Evolutionary conservation across 305 asterid species (phyloP).

Genomic region (Caryopteris hybrid): DNA sequence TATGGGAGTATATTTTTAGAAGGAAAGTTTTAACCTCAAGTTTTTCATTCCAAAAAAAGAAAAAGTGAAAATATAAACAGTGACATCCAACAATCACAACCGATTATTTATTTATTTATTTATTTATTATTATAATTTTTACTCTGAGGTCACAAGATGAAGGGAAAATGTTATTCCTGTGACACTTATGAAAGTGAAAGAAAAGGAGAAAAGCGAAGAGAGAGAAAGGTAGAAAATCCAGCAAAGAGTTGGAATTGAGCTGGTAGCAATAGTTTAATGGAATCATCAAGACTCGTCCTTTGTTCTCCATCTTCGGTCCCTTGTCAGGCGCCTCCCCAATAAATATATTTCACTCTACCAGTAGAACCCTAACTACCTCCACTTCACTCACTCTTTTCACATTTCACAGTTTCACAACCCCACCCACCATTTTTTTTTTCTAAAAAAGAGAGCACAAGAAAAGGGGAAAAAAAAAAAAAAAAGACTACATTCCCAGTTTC

Average conservation of each 20-base stretch:
- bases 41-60: too few species aligned
- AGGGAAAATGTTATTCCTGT: slow-evolving; percentile 19
- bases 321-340: slow-evolving; percentile 20
- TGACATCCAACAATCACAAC: too few species aligned
- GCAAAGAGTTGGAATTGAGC: slow-evolving; percentile 11
- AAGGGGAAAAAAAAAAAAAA: not conserved
- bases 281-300: slow-evolving; percentile 33
- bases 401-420: slow-evolving; percentile 19
- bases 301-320: slow-evolving; percentile 21
- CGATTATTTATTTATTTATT: too few species aligned
- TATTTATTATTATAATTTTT: too few species aligned
- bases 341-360: slow-evolving; percentile 21
- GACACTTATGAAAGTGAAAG: not conserved
- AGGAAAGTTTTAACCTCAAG: too few species aligned
- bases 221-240: slow-evolving; percentile 10
- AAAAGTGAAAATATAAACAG: too few species aligned
- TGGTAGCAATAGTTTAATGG: slow-evolving; percentile 31
- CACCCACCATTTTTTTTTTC: slow-evolving; percentile 5
- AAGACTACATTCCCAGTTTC: slow-evolving; percentile 9
- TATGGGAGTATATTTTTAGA: too few species aligned
- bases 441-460: not conserved
- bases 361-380: slow-evolving; percentile 43
- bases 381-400: slow-evolving; percentile 31
- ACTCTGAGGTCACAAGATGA: slow-evolving; percentile 11
- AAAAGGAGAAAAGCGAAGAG: not conserved